Evolutionary conservation across 73 alveolate species (phyloP).

Genomic region (Paramecium tetraurelia): DNA sequence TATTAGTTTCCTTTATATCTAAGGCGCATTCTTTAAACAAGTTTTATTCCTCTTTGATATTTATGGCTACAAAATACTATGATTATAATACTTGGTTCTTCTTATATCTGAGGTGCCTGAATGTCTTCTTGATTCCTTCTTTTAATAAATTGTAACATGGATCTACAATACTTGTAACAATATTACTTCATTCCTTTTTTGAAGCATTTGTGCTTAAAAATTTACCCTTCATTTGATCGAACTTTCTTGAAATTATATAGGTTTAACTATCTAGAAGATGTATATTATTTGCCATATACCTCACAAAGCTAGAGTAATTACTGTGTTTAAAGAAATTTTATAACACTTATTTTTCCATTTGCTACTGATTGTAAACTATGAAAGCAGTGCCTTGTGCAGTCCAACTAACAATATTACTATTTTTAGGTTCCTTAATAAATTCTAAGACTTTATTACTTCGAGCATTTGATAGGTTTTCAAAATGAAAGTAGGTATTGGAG

Average conservation of each 20-base stretch:
- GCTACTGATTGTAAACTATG: constrained; percentile 7
- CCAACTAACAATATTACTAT: background rate
- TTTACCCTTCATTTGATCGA: constrained; percentile 36
- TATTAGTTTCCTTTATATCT: constrained; percentile 30
- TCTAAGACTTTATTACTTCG: background rate
- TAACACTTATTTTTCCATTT: constrained; percentile 27
- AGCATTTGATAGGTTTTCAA: constrained; percentile 38
- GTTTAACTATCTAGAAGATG: background rate
- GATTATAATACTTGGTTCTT: constrained; percentile 36
- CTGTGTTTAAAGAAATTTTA: constrained; percentile 41
- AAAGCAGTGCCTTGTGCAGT: constrained; percentile 47
- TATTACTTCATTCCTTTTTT: constrained; percentile 45
- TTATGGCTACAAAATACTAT: background rate
- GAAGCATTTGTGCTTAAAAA: constrained; percentile 33
- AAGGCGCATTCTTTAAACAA: constrained; percentile 33
- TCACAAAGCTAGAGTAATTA: constrained; percentile 44
- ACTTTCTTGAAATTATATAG: constrained; percentile 21
- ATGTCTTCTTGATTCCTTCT: constrained; percentile 27
- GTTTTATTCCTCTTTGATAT: constrained; percentile 33
- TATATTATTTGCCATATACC: background rate
- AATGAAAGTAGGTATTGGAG: constrained; percentile 46
- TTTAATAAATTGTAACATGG: constrained; percentile 17
- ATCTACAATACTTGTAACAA: background rate
- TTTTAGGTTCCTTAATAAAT: background rate
- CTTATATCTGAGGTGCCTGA: background rate